phyloP scores from a whole-genome alignment of 1,284 basidiomycete species.

The Cryptococcus jaspeensis region DNA sequence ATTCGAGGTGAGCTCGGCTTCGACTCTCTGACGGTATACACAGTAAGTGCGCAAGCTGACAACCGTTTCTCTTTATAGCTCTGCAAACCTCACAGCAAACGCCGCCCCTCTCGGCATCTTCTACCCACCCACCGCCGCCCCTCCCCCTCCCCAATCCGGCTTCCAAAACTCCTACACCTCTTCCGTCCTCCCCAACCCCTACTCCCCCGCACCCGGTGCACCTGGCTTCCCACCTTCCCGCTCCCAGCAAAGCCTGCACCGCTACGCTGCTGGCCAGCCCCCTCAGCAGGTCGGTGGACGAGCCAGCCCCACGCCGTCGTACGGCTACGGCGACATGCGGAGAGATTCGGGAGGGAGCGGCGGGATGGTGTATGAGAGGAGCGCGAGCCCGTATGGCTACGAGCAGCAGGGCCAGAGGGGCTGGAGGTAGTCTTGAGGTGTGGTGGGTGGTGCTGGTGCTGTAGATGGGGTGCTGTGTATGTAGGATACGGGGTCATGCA shows the following conservation, averaged over 20 bases:
- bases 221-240: conserved; percentile 13
- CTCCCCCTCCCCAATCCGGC: conserved; percentile 1
- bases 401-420: no score
- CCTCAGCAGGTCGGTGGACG: no score
- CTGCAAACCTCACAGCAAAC: conserved; percentile 26
- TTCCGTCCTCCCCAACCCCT: not conserved
- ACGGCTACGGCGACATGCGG: no score
- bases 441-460: no score
- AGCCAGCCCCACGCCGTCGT: no score
- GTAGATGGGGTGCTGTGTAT: no score
- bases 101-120: conserved; percentile 38
- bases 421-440: no score
- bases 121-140: conserved; percentile 31
- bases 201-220: not conserved
- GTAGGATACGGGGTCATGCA: no score
- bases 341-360: no score
- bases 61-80: conserved; percentile 17
- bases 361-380: no score
- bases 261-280: not conserved
- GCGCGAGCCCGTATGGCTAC: no score
- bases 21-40: not conserved
- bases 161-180: not conserved
- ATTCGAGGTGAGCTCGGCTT: conserved; percentile 20
- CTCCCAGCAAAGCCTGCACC: conserved; percentile 4
- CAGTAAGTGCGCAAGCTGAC: not conserved